These are phyloP conservation scores for Tillandsia fasciculata DNA, from an alignment of 176 grass and related monocot species.

Conservation along the genomic window DNA sequence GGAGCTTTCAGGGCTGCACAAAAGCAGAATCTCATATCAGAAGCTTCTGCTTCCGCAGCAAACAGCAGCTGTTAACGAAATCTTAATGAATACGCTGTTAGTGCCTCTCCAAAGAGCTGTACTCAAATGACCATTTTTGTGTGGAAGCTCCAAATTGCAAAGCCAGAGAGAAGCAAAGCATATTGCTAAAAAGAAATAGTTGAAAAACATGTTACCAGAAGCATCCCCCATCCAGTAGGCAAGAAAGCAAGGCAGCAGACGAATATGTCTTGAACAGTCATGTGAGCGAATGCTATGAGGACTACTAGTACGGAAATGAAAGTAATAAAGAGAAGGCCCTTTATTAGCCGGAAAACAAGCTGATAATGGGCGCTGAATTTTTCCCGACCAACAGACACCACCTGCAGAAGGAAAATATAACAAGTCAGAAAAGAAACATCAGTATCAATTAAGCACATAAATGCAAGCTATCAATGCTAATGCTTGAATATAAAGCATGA, in stretches of 20 bases:
- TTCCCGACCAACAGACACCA: conserved; percentile 54
- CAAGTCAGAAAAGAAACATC: neutral
- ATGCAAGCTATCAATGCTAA: too few relatives aligned
- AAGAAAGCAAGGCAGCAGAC: conserved; percentile 89
- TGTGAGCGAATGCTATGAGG: conserved; percentile 56
- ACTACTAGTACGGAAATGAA: conserved; percentile 73
- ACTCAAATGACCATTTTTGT: too few relatives aligned
- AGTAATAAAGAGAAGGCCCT: conserved; percentile 77
- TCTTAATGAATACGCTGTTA: too few relatives aligned
- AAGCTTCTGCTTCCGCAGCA: too few relatives aligned
- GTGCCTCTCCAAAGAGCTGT: too few relatives aligned
- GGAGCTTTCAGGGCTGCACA: too few relatives aligned
- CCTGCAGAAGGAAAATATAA: conserved; percentile 40
- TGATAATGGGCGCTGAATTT: conserved; percentile 83
- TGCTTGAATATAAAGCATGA: too few relatives aligned
- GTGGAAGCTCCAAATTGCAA: neutral
- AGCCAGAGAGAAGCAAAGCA: neutral
- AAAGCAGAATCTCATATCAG: too few relatives aligned
- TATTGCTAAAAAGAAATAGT: neutral
- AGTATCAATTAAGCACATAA: too few relatives aligned
- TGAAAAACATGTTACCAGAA: conserved; percentile 33
- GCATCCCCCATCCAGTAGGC: conserved; percentile 89
- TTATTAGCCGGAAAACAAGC: conserved; percentile 84
- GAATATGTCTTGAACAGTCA: conserved; percentile 83
- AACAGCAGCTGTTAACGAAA: too few relatives aligned